These are phyloP conservation scores for Nemania bipapillata DNA, from an alignment of 2,329 filamentous ascomycete species.

Conservation along the genomic window DNA sequence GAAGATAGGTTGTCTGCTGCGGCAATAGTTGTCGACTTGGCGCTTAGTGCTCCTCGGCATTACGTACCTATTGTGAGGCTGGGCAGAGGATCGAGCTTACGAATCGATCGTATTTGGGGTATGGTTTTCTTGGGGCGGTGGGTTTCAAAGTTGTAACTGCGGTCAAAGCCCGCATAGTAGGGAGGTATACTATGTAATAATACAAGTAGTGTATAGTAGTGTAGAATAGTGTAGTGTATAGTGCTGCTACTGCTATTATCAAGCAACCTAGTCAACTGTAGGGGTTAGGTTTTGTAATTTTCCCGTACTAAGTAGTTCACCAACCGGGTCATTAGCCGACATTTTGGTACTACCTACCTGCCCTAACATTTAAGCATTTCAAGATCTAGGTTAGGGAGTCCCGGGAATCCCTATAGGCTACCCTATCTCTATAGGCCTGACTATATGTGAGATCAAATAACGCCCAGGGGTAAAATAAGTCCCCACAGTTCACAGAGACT, in stretches of 20 bases:
- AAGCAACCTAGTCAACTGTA: too few relatives aligned
- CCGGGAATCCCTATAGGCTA: background rate
- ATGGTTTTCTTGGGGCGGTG: background rate
- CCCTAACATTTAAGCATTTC: constrained; percentile 3
- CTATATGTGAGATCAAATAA: constrained; percentile 33
- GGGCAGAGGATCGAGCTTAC: constrained; percentile 1
- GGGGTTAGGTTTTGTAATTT: background rate
- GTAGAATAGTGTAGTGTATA: background rate
- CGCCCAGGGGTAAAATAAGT: constrained; percentile 7
- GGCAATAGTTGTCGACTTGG: background rate
- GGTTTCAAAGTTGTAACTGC: constrained; percentile 8
- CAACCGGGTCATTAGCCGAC: constrained; percentile 30
- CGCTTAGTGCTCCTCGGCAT: constrained; percentile 6
- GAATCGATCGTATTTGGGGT: background rate
- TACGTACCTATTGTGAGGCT: background rate
- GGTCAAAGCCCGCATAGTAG: background rate
- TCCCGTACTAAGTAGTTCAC: constrained; percentile 1
- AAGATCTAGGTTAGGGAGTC: constrained; percentile 17
- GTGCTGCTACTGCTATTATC: background rate
- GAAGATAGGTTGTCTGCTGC: background rate
- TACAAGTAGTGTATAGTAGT: background rate
- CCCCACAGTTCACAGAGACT: constrained; percentile 16
- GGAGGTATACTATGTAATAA: background rate
- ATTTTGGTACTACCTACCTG: background rate
- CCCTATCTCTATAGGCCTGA: too few relatives aligned